Evolutionary conservation across 106 monocot species (phyloP).

Genomic region (Ottelia alismoides): DNA sequence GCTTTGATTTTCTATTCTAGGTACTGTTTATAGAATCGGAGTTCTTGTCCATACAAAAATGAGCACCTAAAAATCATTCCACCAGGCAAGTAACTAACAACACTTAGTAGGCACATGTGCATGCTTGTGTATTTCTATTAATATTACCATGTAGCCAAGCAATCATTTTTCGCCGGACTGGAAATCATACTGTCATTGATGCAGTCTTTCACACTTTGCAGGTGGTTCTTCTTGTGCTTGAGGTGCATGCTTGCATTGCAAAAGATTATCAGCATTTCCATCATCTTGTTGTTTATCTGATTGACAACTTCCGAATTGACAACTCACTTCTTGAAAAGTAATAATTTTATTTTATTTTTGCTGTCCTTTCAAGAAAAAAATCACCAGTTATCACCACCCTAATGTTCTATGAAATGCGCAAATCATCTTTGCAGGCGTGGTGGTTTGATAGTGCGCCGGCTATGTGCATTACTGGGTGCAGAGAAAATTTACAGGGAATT

Average conservation of each 20-base stretch:
- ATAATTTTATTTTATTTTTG: constrained; percentile 1
- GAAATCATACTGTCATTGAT: too few relatives aligned
- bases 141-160: too few relatives aligned
- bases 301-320: constrained; percentile 46
- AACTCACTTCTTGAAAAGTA: constrained; percentile 75
- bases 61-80: too few relatives aligned
- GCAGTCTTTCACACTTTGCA: constrained; percentile 22
- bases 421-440: constrained; percentile 52
- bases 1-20: too few relatives aligned
- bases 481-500: constrained; percentile 83
- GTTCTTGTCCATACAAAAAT: too few relatives aligned
- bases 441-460: constrained; percentile 80
- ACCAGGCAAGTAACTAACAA: too few relatives aligned
- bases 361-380: constrained; percentile 38
- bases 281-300: constrained; percentile 45
- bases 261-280: constrained; percentile 58
- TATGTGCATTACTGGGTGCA: constrained; percentile 82
- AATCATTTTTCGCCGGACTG: too few relatives aligned
- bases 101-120: too few relatives aligned
- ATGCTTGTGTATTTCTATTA: too few relatives aligned
- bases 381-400: background rate
- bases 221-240: constrained; percentile 81
- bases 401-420: too few relatives aligned
- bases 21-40: too few relatives aligned
- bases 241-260: constrained; percentile 80